These are phyloP conservation scores for Cystofilobasidium capitatum DNA, from an alignment of 768 basidiomycete genomes.

Conservation along the genomic window DNA sequence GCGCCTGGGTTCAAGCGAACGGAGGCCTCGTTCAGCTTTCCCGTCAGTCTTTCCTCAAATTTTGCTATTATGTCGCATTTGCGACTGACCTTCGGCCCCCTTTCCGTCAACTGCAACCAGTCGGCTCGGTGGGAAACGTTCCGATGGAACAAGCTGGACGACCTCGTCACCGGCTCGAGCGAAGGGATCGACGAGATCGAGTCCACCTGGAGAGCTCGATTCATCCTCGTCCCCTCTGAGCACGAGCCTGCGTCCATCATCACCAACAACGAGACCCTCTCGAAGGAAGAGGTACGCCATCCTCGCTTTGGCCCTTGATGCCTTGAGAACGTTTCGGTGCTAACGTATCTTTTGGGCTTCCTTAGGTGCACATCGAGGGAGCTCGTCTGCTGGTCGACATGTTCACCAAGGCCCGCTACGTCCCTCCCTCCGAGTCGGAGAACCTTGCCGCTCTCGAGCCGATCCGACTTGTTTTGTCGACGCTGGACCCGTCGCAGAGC, in stretches of 20 bases:
- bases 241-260: constrained; percentile 48
- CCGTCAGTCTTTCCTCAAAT: constrained; percentile 39
- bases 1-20: constrained; percentile 78
- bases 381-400: constrained; percentile 85
- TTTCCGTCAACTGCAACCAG: neutral
- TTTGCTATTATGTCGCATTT: neutral
- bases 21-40: constrained; percentile 61
- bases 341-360: neutral
- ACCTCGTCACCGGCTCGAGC: constrained; percentile 17
- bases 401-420: constrained; percentile 77
- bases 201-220: constrained; percentile 44
- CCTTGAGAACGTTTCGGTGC: too few relatives aligned
- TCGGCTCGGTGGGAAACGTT: neutral
- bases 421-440: constrained; percentile 44
- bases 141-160: constrained; percentile 15
- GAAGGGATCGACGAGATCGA: constrained; percentile 1
- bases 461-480: constrained; percentile 65
- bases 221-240: constrained; percentile 78
- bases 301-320: too few relatives aligned
- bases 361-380: constrained; percentile 61
- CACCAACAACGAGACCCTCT: constrained; percentile 22
- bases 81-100: neutral
- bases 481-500: constrained; percentile 65
- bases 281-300: constrained; percentile 59
- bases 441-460: constrained; percentile 46